Evolutionary conservation across 2,329 filamentous ascomycete genomes (phyloP).

Genomic region (Talaromyces sp.): DNA sequence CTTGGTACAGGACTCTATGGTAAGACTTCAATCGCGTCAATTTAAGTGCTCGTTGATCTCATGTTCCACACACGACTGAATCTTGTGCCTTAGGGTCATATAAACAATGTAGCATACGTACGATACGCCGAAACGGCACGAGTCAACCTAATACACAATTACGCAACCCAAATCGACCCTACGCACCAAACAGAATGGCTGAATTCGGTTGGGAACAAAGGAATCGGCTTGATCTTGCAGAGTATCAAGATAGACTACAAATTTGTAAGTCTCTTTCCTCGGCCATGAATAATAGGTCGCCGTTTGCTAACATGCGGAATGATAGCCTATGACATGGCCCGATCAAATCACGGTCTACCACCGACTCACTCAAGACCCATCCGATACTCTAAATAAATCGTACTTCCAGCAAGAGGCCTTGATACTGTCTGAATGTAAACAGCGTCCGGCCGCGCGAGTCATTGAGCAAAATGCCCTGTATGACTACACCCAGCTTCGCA

Average conservation of each 20-base stretch:
- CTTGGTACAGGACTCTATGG: slow-evolving; percentile 44
- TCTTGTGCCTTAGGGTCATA: slow-evolving; percentile 48
- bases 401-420: slow-evolving; percentile 52
- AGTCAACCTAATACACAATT: slow-evolving; percentile 72
- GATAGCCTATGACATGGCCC: slow-evolving; percentile 74
- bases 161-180: slow-evolving; percentile 61
- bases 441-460: slow-evolving; percentile 68
- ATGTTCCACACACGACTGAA: neutral
- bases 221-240: slow-evolving; percentile 70
- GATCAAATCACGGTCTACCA: slow-evolving; percentile 81
- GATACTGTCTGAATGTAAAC: slow-evolving; percentile 71
- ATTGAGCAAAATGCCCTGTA: slow-evolving; percentile 77
- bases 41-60: neutral
- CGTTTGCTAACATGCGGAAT: neutral
- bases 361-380: slow-evolving; percentile 60
- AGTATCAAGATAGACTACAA: slow-evolving; percentile 83
- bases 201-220: slow-evolving; percentile 62
- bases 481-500: slow-evolving; percentile 61
- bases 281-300: neutral
- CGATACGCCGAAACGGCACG: slow-evolving; percentile 78
- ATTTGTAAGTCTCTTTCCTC: slow-evolving; percentile 57
- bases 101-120: slow-evolving; percentile 83
- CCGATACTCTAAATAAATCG: slow-evolving; percentile 28
- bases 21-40: slow-evolving; percentile 25
- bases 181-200: slow-evolving; percentile 62